Evolutionary conservation across 257 asterid genomes (phyloP), one percentile per base, ranked within the genome.

Genomic region (Nicotiana knightiana): DNA sequence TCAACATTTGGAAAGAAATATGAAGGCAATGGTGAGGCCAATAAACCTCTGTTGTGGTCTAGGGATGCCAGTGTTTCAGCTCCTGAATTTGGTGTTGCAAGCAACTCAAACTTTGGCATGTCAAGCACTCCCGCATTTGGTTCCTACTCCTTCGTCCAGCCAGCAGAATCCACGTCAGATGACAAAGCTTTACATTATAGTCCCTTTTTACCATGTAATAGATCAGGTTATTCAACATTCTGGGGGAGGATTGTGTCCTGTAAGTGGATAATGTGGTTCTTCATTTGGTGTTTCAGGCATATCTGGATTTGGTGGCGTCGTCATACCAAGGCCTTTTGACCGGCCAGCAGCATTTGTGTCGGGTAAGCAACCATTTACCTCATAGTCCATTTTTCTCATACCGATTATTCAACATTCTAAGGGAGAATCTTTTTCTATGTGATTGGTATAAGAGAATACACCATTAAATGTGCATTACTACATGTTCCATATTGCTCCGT

Each of bases 11-110:
- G 58, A 43, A 70, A 43, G 35, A 70, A n/a, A 43, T 39, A 70
- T 43, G 58, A 70, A 1, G 35, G 15, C 43, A 70, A 43, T 21
- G 46, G 57, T 5, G 1, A 10, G 57, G 18, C 77, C 77, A 67
- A 35, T 37, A 81, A 80, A 62, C 86, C 84, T 70, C n/a, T 70
- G n/a, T 21, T 43, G 32, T n/a, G 58, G 77, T 43, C 58, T 6
- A 21, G 58, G 33, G 58, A 43, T 70, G 61, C 61, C 78, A 73
- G 51, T 48, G 39, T 9, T 59, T 73, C 79, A 70, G 78, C 58
- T 43, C 18, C 4, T 39, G 9, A 58, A 70, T 70, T 70, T 43
- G 77, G 35, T 43, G 58, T 70, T 70, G 51, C 78, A 70, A 70
- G 78, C 37, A 70, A 70, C 58, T 43, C 78, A 43, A 35, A 43